These are phyloP conservation scores for Aspergillus phoenicis DNA, from an alignment of 2,329 filamentous ascomycete genomes.

Conservation along the genomic window DNA sequence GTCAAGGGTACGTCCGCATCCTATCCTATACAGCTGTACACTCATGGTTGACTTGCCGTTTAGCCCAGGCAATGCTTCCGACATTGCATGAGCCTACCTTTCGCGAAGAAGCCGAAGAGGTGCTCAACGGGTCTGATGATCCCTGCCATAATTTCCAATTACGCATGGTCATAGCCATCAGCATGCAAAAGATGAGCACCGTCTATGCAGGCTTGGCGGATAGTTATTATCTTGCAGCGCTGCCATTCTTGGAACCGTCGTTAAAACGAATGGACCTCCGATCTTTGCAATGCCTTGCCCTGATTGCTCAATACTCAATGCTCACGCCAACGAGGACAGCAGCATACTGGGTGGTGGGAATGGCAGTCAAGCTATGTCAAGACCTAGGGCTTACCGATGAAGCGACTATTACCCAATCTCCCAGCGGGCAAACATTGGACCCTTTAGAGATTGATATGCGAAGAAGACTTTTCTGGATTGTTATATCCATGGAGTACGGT, in stretches of 20 bases:
- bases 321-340: conserved; percentile 89
- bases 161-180: conserved; percentile 91
- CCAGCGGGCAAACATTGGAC: conserved; percentile 63
- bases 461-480: conserved; percentile 82
- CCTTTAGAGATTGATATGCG: conserved; percentile 85
- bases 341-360: conserved; percentile 88
- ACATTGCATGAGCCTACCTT: conserved; percentile 83
- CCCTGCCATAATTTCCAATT: conserved; percentile 85
- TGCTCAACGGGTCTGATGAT: conserved; percentile 74
- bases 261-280: conserved; percentile 86
- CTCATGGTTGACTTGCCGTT: conserved; percentile 25
- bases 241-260: conserved; percentile 79
- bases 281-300: conserved; percentile 82
- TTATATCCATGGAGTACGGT: conserved; percentile 84
- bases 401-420: conserved; percentile 73
- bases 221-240: conserved; percentile 88
- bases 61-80: conserved; percentile 86
- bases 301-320: conserved; percentile 89
- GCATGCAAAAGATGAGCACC: conserved; percentile 85
- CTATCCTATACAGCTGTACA: neutral
- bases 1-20: conserved; percentile 66
- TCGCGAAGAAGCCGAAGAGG: conserved; percentile 72
- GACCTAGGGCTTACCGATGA: conserved; percentile 86
- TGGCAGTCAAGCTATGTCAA: conserved; percentile 85
- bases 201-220: conserved; percentile 93